Conservation (phyloP, 1,139 yeast species). For the Debaryomyces coudertii region DNA sequence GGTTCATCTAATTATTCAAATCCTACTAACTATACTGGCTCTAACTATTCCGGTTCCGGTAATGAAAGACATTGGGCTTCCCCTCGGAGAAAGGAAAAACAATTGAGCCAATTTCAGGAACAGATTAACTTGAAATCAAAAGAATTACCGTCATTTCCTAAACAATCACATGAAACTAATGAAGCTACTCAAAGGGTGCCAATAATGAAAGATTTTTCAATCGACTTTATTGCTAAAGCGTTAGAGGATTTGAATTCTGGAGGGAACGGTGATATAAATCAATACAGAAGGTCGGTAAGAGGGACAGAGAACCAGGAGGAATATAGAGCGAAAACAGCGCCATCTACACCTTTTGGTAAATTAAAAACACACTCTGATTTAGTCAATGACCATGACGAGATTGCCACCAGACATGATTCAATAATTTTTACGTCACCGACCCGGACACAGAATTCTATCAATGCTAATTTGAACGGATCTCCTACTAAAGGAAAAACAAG, state of each 20-base stretch:
- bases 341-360: constrained; percentile 26
- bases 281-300: constrained; percentile 45
- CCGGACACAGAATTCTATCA: constrained; percentile 1
- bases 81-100: constrained; percentile 47
- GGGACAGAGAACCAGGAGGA: constrained; percentile 20
- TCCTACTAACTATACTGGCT: constrained; percentile 47
- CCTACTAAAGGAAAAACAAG: constrained; percentile 7
- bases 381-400: constrained; percentile 41
- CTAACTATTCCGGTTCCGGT: constrained; percentile 28
- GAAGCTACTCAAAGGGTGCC: constrained; percentile 27
- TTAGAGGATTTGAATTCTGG: constrained; percentile 67
- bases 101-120: constrained; percentile 42
- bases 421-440: constrained; percentile 29
- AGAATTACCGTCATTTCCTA: constrained; percentile 27
- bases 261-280: constrained; percentile 60
- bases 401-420: constrained; percentile 45
- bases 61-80: constrained; percentile 56
- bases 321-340: constrained; percentile 18
- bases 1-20: constrained; percentile 51
- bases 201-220: constrained; percentile 48
- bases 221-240: constrained; percentile 58
- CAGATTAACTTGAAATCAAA: constrained; percentile 42
- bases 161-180: not conserved
- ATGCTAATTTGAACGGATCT: constrained; percentile 13
- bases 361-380: constrained; percentile 30